Base-by-base conservation (phyloP, 768 basidiomycete species). In the Lentinula raphanica region DNA sequence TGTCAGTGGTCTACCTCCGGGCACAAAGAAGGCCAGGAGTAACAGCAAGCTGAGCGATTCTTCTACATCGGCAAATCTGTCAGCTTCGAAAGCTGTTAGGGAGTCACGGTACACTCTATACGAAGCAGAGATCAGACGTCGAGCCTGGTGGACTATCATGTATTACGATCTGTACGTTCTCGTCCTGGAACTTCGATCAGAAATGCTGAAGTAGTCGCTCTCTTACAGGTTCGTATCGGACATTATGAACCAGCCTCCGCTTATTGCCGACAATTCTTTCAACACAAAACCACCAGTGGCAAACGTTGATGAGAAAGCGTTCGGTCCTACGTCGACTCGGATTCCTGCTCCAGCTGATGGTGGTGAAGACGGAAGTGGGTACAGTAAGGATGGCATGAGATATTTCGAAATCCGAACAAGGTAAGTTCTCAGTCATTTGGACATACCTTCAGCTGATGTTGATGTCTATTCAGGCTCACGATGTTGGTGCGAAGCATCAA, bases 71-170 rank as follows among this genome's bases (percentile, higher is more conserved):
- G 54, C 39, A 17, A 42, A 35, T 19, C n/a, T 56, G 29, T 53
- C 50, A 12, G 46, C 59, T 56, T 49, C 54, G 11, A 55, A 39
- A 29, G 29, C 45, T n/a, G 40, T 45, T 28, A 56, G 54, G 54
- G 55, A 60, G 45, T 40, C 54, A 13, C 49, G 35, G 21, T 55
- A 42, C 62, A 74, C 63, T 44, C 68, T 81, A 2, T 83, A 79
- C 46, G 77, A 84, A 49, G 78, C 78, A 11, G 80, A 82, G 68
- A 70, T 76, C 49, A 71, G 84, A 56, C 69, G 82, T 58, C 70
- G 84, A 61, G 68, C 89, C 5, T 90, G 90, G 88, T 92, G 90
- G 90, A 86, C 89, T 54, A 76, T 90, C 11, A 79, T 84, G 66
- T 89, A 81, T 69, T 90, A 85, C 67, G 91, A 92, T 68, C 66